Evolutionary conservation across 257 asterid genomes (phyloP).

Genomic region (Craterostigma plantagineum): DNA sequence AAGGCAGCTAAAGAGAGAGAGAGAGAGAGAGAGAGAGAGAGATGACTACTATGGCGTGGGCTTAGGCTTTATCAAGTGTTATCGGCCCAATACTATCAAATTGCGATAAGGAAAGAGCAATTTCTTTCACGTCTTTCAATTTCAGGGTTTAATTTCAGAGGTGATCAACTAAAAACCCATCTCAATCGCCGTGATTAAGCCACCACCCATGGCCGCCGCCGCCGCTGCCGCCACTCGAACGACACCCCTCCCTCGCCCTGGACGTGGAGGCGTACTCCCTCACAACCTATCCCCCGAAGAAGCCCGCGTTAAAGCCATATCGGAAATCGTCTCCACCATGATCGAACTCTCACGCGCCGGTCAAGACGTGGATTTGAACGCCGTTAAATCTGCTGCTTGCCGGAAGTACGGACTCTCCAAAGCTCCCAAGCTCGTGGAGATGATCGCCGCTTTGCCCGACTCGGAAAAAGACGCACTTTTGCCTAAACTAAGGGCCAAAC

Average conservation of each 20-base stretch:
- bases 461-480: constrained; percentile 69
- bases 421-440: constrained; percentile 94
- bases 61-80: too few species aligned
- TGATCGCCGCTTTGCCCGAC: constrained; percentile 95
- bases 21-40: too few species aligned
- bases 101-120: too few species aligned
- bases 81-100: too few species aligned
- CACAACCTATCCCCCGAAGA: constrained; percentile 78
- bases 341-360: constrained; percentile 76
- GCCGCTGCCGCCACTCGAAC: not conserved
- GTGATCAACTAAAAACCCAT: too few species aligned
- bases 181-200: too few species aligned
- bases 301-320: constrained; percentile 85
- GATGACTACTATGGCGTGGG: too few species aligned
- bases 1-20: too few species aligned
- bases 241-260: constrained; percentile 62
- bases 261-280: constrained; percentile 80
- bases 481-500: constrained; percentile 91
- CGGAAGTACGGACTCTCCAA: constrained; percentile 82
- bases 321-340: constrained; percentile 87
- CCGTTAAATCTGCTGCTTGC: constrained; percentile 80
- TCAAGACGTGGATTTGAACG: constrained; percentile 71
- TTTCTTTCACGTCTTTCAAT: too few species aligned
- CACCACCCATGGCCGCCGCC: not conserved
- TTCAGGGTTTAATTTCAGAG: too few species aligned